phyloP scores from a whole-genome alignment of 2,329 filamentous ascomycete species.

The Cyphellophora attinorum region DNA sequence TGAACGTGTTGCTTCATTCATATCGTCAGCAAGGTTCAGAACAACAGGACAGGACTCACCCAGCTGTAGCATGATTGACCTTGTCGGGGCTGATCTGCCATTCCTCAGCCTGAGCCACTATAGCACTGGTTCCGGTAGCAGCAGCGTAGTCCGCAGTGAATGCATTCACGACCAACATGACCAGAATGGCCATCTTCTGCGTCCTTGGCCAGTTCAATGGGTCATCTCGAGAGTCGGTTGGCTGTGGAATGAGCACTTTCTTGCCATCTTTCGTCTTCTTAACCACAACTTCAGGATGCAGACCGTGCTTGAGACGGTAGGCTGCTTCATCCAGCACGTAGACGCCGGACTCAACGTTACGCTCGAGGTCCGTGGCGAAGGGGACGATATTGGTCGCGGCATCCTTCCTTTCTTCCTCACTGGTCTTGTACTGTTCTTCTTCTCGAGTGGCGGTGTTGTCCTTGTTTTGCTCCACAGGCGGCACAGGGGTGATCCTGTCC shows the following conservation, averaged over 20 bases:
- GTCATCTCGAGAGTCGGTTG: slow-evolving; percentile 41
- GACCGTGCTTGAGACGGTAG: slow-evolving; percentile 12
- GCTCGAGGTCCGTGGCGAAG: slow-evolving; percentile 11
- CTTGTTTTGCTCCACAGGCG: too few species aligned
- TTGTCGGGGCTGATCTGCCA: slow-evolving; percentile 40
- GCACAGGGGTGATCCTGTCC: too few species aligned
- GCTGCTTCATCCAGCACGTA: slow-evolving; percentile 17
- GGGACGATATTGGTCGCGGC: too few species aligned
- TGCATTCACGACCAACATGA: slow-evolving; percentile 38
- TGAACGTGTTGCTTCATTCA: slow-evolving; percentile 37
- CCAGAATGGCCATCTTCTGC: slow-evolving; percentile 41
- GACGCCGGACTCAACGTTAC: slow-evolving; percentile 17
- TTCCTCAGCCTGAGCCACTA: slow-evolving; percentile 35
- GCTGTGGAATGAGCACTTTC: slow-evolving; percentile 46
- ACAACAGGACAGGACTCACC: background rate
- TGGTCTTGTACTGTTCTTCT: too few species aligned
- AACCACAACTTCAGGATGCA: slow-evolving; percentile 19
- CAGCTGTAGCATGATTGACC: slow-evolving; percentile 43
- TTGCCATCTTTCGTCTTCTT: slow-evolving; percentile 30
- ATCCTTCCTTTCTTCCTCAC: too few species aligned
- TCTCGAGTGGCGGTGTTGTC: too few species aligned
- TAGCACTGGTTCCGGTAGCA: slow-evolving; percentile 34
- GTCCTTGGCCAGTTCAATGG: slow-evolving; percentile 44
- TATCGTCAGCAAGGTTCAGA: background rate
- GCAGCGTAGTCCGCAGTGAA: slow-evolving; percentile 44